Percentiles rank a stretch among this genome's conserved stretches.
phyloP scores from a whole-genome alignment of 106 monocot genomes.

The Xerophyta viscosa region DNA sequence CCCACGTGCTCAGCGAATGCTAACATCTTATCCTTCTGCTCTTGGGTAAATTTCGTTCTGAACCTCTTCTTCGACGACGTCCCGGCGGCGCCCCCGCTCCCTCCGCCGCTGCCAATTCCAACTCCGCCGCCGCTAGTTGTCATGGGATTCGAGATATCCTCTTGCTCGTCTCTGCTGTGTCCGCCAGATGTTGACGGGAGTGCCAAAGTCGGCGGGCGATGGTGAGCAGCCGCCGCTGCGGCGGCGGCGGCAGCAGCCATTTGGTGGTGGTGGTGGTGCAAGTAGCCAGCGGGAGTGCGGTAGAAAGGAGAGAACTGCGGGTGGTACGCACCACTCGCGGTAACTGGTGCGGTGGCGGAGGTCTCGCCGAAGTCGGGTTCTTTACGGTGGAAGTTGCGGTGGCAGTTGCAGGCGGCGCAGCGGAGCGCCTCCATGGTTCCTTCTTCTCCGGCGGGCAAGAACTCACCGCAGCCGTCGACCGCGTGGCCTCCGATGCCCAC shows the following conservation, averaged over 20 bases:
- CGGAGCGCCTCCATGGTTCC: constrained; percentile 76
- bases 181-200: constrained; percentile 76
- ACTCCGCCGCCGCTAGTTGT: constrained; percentile 18
- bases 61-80: constrained; percentile 53
- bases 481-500: constrained; percentile 7
- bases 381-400: constrained; percentile 97
- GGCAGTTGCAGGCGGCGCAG: constrained; percentile 92
- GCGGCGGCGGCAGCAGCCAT: constrained; percentile 5
- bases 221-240: constrained; percentile 7
- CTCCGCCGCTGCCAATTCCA: constrained; percentile 5
- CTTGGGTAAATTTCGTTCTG: constrained; percentile 74
- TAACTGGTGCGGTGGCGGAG: constrained; percentile 1
- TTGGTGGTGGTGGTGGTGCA: constrained; percentile 38
- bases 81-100: constrained; percentile 10
- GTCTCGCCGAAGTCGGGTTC: constrained; percentile 22
- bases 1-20: constrained; percentile 68
- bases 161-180: constrained; percentile 61
- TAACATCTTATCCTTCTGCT: constrained; percentile 91
- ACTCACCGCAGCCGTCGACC: constrained; percentile 35
- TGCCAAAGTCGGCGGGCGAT: constrained; percentile 34
- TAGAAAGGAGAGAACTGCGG: constrained; percentile 55
- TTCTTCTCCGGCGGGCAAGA: constrained; percentile 73
- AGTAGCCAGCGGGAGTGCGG: constrained; percentile 48
- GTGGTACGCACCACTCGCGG: constrained; percentile 13
- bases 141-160: constrained; percentile 44